Base-by-base conservation (phyloP, 345 rosid species). In the Eucalyptus pumila region DNA sequence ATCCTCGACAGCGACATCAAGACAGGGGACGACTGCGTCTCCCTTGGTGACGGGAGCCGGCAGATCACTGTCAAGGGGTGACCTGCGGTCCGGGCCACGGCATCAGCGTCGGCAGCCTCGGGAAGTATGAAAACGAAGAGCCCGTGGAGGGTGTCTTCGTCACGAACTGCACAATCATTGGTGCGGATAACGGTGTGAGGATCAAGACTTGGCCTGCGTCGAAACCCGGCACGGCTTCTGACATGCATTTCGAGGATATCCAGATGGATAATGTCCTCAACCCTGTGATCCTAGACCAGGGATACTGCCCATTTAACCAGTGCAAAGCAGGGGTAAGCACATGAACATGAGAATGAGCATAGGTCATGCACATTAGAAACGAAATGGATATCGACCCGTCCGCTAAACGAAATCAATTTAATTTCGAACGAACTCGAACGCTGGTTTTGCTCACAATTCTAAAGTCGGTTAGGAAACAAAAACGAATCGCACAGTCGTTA, bases 41-140 rank as follows among this genome's bases (percentile, higher is more conserved):
- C 96, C 4, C 16, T 95, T 3, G 95, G 95, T 3, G 94, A 94
- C 15, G 96, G 95, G n/a, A 90, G 88, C 90, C 51, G 69, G 44
- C 65, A 91, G 6, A 69, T 95, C 17, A 48, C 8, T 4, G 30
- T 95, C 6, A 72, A 87, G 14, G 89, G 21, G 93, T 95, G 6
- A 88, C 34, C 8, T 95, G 96, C 27, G 96, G 97, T 47, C 97
- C 96, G 14, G 96, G 97, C 34, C 96, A 95, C 48, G 97, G 96
- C 27, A 91, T 96, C 86, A 94, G 95, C 65, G 49, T 95, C 0
- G 97, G 94, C 44, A 96, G 97, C 56, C 93, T 96, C 4, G 96
- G 98, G 58, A 93, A 88, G 88, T 91, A 86, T 83, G 4, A 30
- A 5, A 56, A 89, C 21, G 96, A 96, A 85, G 34, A 89, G 51